Evolutionary conservation across 2,329 filamentous ascomycete species (phyloP).

Genomic region (Ceratocystis cacaofunesta): DNA sequence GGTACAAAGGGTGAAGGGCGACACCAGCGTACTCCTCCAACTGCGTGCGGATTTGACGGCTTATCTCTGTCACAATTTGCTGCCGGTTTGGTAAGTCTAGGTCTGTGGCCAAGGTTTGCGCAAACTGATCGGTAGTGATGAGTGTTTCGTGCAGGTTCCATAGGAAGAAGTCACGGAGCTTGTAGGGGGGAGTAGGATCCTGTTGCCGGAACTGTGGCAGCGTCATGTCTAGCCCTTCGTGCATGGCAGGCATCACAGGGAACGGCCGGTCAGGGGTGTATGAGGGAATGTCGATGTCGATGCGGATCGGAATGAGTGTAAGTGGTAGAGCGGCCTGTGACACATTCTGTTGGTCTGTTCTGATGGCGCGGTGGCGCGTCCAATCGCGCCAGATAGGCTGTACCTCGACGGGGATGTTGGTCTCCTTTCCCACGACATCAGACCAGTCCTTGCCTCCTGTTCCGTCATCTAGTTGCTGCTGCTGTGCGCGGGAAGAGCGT

Average conservation of each 20-base stretch:
- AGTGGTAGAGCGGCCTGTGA: slow-evolving; percentile 64
- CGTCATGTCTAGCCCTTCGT: slow-evolving; percentile 47
- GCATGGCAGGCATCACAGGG: slow-evolving; percentile 39
- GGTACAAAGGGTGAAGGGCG: slow-evolving; percentile 83
- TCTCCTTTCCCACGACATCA: slow-evolving; percentile 74
- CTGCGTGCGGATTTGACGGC: slow-evolving; percentile 86
- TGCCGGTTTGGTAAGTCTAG: slow-evolving; percentile 71
- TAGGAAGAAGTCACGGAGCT: slow-evolving; percentile 85
- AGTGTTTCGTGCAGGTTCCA: slow-evolving; percentile 96
- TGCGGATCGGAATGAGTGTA: slow-evolving; percentile 86
- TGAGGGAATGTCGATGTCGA: slow-evolving; percentile 80
- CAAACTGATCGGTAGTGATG: slow-evolving; percentile 90
- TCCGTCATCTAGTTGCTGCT: slow-evolving; percentile 49
- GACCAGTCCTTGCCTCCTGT: slow-evolving; percentile 45
- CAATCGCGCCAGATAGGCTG: slow-evolving; percentile 91
- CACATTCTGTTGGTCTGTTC: slow-evolving; percentile 44
- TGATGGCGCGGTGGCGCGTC: slow-evolving; percentile 57
- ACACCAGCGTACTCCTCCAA: slow-evolving; percentile 92
- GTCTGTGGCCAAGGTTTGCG: slow-evolving; percentile 78
- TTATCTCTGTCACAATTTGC: slow-evolving; percentile 61
- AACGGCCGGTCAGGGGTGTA: slow-evolving; percentile 54
- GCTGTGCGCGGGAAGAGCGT: slow-evolving; percentile 49
- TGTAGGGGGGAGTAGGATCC: slow-evolving; percentile 68
- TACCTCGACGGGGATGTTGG: slow-evolving; percentile 60
- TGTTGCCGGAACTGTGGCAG: slow-evolving; percentile 65